Evolutionary conservation across 805 yeast genomes (phyloP).

Genomic region (Nadsonia fulvescens): DNA sequence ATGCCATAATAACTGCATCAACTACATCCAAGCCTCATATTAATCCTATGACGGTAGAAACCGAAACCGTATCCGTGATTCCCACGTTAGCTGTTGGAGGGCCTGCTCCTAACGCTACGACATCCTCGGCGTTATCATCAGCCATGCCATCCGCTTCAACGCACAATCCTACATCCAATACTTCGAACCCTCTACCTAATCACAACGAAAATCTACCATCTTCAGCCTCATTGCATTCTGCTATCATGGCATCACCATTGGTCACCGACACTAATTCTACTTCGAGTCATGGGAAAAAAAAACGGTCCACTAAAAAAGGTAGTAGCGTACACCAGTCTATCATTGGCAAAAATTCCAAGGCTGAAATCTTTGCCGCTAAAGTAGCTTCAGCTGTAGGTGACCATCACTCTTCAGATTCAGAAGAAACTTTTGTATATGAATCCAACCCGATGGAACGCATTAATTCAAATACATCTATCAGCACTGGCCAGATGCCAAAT

Average conservation of each 20-base stretch:
- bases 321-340: constrained; percentile 9
- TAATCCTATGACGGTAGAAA: constrained; percentile 33
- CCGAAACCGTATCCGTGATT: constrained; percentile 40
- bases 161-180: constrained; percentile 3
- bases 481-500: constrained; percentile 3
- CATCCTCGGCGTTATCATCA: too few relatives aligned
- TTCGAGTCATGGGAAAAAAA: constrained; percentile 5
- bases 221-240: constrained; percentile 2
- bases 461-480: constrained; percentile 1
- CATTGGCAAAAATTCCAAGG: constrained; percentile 39
- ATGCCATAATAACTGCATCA: constrained; percentile 4
- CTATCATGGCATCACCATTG: constrained; percentile 4
- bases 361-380: constrained; percentile 89
- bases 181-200: background rate
- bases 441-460: constrained; percentile 18
- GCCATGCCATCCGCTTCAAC: constrained; percentile 7
- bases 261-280: constrained; percentile 3
- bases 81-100: constrained; percentile 21
- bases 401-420: constrained; percentile 63
- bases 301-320: constrained; percentile 23
- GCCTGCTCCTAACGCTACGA: too few relatives aligned
- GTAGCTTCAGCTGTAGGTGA: constrained; percentile 89
- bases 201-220: constrained; percentile 2
- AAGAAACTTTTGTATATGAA: constrained; percentile 94
- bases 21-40: constrained; percentile 2